Evolutionary conservation across 768 basidiomycete genomes (phyloP), one percentile per base, ranked within the genome.

Genomic region (Gelatoporia subvermispora): DNA sequence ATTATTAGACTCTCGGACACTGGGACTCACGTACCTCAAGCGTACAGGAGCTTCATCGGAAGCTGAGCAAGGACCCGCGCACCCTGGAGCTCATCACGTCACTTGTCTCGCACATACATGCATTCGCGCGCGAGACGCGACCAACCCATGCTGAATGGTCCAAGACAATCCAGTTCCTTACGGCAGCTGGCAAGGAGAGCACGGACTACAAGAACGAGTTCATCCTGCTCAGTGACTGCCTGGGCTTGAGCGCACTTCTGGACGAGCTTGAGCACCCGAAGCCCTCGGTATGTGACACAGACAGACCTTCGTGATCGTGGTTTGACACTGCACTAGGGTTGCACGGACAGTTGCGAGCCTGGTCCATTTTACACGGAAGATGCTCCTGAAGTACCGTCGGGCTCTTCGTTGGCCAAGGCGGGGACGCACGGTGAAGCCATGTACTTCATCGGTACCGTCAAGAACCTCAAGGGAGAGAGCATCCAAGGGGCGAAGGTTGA

Each of bases 61-160:
- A 47, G 45, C 62, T 68, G 37, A 50, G 55, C 51, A 58, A 58
- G 22, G 59, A 65, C 41, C 54, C 60, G 31, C 63, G 68, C 10
- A 63, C 60, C 23, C 64, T 65, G 40, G 41, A 61, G 44, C 60
- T 68, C 36, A 53, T 67, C 52, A 63, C 54, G 15, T 53, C 60
- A 28, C 66, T 68, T 45, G 58, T 69, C 35, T 54, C 60, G 42
- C 68, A 69, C 44, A 58, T 69, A 20, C 68, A 69, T 50, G 64
- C 65, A 21, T 70, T 72, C 55, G 67, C 66, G 17, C 61, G 69
- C 7, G 68, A 71, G 54, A 66, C 65, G 8, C 48, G 48, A 45
- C 63, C 67, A 17, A 68, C 70, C n/a, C 68, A 68, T 40, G 63
- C 58, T 8, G 71, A 72, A 52, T 72, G 71, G 71, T 58, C 60